phyloP scores from a whole-genome alignment of 1,284 basidiomycete genomes.

The Pascua sp. region DNA sequence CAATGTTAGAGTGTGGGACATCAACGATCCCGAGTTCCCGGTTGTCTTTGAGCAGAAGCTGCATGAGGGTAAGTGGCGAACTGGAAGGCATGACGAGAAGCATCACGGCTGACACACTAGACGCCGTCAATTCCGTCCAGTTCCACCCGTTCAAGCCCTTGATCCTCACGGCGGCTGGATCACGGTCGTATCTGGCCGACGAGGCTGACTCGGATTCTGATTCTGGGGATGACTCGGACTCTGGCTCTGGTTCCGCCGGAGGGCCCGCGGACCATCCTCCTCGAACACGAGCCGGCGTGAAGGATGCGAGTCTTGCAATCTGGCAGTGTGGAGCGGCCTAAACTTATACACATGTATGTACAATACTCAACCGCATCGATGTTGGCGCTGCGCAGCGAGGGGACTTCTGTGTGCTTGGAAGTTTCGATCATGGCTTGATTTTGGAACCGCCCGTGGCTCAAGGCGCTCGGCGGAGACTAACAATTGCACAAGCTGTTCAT shows the following conservation, averaged over 20 bases:
- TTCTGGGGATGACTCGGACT: slow-evolving; percentile 1
- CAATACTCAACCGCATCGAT: no score
- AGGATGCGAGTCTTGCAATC: slow-evolving; percentile 7
- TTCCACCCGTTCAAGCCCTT: slow-evolving; percentile 41
- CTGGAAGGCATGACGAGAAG: not conserved
- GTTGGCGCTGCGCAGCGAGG: no score
- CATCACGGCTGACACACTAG: slow-evolving; percentile 15
- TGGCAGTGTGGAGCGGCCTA: slow-evolving; percentile 4
- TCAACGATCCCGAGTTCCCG: slow-evolving; percentile 13
- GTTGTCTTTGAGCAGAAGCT: slow-evolving; percentile 15
- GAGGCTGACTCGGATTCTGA: slow-evolving; percentile 4
- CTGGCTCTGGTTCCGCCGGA: not conserved
- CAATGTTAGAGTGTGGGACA: slow-evolving; percentile 39
- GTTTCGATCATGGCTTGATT: no score
- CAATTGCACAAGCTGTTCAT: no score
- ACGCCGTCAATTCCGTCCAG: slow-evolving; percentile 40
- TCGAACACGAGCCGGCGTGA: not conserved
- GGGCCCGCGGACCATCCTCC: not conserved
- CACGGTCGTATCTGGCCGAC: slow-evolving; percentile 16
- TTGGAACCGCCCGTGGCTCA: no score
- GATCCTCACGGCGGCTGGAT: slow-evolving; percentile 36
- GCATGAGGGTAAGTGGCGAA: slow-evolving; percentile 14
- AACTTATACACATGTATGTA: not conserved
- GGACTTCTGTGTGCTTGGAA: no score
- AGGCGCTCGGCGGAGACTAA: no score